phyloP scores from a whole-genome alignment of 75 land plant species.

The Selaginella tamariscina region DNA sequence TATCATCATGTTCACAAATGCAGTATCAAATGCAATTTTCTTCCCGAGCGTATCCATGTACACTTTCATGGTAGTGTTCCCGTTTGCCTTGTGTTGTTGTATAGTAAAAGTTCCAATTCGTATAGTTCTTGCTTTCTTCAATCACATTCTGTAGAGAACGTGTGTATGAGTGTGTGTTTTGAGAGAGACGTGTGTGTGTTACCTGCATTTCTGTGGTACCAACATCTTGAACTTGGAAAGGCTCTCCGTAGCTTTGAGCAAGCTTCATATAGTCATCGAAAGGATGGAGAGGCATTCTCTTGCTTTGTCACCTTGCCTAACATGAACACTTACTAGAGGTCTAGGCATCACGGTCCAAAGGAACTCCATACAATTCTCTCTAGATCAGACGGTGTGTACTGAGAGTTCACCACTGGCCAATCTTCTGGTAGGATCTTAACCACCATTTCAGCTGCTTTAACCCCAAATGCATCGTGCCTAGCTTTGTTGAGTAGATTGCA shows the following conservation, averaged over 20 bases:
- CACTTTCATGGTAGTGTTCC: conserved; percentile 48
- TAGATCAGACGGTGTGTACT: too few species aligned
- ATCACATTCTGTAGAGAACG: too few species aligned
- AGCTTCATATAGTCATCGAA: conserved; percentile 29
- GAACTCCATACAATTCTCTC: conserved; percentile 53
- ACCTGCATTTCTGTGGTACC: conserved; percentile 90
- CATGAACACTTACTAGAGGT: conserved; percentile 76
- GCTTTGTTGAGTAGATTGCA: not conserved
- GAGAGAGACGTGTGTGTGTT: too few species aligned
- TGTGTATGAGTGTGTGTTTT: too few species aligned
- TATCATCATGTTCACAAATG: conserved; percentile 71
- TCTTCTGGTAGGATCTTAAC: not conserved
- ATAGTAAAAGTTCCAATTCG: conserved; percentile 79
- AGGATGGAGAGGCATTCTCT: conserved; percentile 36
- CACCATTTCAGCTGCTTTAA: not conserved
- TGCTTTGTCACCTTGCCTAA: conserved; percentile 85
- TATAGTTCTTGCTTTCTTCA: too few species aligned
- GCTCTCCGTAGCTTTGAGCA: conserved; percentile 20
- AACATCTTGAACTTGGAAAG: conserved; percentile 22
- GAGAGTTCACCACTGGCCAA: conserved; percentile 19
- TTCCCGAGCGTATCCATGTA: conserved; percentile 75
- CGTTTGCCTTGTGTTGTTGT: conserved; percentile 63
- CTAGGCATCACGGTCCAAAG: conserved; percentile 61
- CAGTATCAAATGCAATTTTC: conserved; percentile 58
- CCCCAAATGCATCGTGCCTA: not conserved